Evolutionary conservation across 306 rosid genomes (phyloP).

Genomic region (Sophora flavescens): DNA sequence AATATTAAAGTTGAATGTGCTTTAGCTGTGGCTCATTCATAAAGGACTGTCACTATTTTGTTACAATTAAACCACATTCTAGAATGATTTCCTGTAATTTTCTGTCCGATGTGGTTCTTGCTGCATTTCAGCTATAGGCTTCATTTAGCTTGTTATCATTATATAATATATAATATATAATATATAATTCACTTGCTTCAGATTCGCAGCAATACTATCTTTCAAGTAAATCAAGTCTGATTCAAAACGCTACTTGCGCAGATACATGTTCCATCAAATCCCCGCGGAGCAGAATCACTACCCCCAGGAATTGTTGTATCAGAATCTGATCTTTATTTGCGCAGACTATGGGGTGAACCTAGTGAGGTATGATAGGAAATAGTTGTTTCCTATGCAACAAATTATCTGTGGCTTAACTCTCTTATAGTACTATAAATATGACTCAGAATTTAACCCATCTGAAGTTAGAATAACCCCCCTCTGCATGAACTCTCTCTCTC

Average conservation of each 20-base stretch:
- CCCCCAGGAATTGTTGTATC: conserved; percentile 91
- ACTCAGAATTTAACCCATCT: conserved; percentile 2
- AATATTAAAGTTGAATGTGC: conserved; percentile 9
- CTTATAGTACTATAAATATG: conserved; percentile 10
- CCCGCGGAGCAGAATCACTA: conserved; percentile 89
- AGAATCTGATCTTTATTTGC: conserved; percentile 83
- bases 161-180: too few species aligned
- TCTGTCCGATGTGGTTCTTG: conserved; percentile 15
- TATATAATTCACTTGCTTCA: conserved; percentile 34
- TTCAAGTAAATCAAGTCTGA: conserved; percentile 38
- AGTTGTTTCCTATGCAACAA: conserved; percentile 29
- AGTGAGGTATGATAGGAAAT: conserved; percentile 73
- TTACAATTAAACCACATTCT: conserved; percentile 5
- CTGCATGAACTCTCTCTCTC: neutral
- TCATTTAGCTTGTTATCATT: conserved; percentile 14
- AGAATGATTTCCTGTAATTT: conserved; percentile 12
- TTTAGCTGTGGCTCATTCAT: neutral
- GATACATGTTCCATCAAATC: conserved; percentile 89
- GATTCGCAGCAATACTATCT: conserved; percentile 24
- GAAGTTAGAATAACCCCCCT: conserved; percentile 18
- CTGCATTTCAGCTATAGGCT: conserved; percentile 32
- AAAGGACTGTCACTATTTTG: neutral
- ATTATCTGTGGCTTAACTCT: conserved; percentile 23
- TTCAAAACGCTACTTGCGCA: conserved; percentile 44
- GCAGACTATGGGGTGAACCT: conserved; percentile 97